A percentile compares a stretch with the other conserved stretches of the same genome.
Evolutionary conservation across 306 rosid species (phyloP).

Genomic region (Datisca glomerata): DNA sequence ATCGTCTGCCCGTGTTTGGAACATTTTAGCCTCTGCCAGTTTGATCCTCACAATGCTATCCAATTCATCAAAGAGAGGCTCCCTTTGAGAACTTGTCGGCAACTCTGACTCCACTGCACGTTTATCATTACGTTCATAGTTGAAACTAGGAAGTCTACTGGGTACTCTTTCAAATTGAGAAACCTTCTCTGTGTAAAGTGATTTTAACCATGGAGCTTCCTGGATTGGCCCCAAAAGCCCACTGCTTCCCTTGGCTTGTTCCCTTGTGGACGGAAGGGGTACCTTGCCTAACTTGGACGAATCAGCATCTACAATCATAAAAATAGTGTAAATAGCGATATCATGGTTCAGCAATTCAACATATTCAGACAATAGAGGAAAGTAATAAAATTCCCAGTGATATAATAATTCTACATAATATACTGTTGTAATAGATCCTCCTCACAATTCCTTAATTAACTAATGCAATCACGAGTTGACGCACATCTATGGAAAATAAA

Average conservation of each 20-base stretch:
- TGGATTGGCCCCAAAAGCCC: conserved; percentile 67
- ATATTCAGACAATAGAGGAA: background rate
- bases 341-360: conserved; percentile 5
- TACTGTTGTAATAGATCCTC: too few relatives aligned
- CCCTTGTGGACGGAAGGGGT: conserved; percentile 38
- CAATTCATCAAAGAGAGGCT: conserved; percentile 68
- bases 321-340: conserved; percentile 15
- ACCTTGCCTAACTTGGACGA: conserved; percentile 47
- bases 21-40: conserved; percentile 88
- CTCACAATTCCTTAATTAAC: too few relatives aligned
- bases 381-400: too few relatives aligned
- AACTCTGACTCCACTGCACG: conserved; percentile 43
- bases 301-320: conserved; percentile 51
- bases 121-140: conserved; percentile 49
- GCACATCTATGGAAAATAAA: too few relatives aligned
- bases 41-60: conserved; percentile 75
- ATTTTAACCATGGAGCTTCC: conserved; percentile 69
- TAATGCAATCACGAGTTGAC: too few relatives aligned
- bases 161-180: conserved; percentile 51
- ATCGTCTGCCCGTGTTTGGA: conserved; percentile 79
- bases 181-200: conserved; percentile 48
- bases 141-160: conserved; percentile 48
- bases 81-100: conserved; percentile 55
- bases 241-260: conserved; percentile 39
- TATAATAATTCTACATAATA: too few relatives aligned